Percentiles rank a stretch among this genome's conserved stretches.
Evolutionary conservation across 129 eudicot species (phyloP).

Genomic region (Tagetes erecta): DNA sequence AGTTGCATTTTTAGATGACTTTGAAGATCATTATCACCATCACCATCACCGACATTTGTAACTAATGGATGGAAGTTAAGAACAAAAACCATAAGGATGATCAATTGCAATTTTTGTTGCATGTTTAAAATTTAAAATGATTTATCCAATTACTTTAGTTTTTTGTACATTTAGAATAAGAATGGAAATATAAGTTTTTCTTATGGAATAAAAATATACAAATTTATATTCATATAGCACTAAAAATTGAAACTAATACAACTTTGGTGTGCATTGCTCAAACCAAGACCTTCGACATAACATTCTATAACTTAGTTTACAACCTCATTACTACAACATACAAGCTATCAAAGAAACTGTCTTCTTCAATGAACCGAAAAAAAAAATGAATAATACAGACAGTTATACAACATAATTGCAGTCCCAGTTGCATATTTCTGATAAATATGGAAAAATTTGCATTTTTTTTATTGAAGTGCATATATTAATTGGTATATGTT

Average conservation of each 20-base stretch:
- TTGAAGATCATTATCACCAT: too few species aligned
- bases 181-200: not conserved
- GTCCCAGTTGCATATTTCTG: slow-evolving; percentile 17
- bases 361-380: slow-evolving; percentile 2
- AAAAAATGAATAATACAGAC: not conserved
- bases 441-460: slow-evolving; percentile 11
- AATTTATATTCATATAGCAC: not conserved
- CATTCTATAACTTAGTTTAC: slow-evolving; percentile 24
- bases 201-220: not conserved
- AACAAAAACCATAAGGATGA: too few species aligned
- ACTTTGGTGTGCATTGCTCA: slow-evolving; percentile 1
- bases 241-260: slow-evolving; percentile 8
- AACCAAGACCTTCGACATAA: not conserved
- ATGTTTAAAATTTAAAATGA: too few species aligned
- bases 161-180: not conserved
- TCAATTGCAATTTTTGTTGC: too few species aligned
- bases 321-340: slow-evolving; percentile 24
- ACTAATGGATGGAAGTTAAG: too few species aligned
- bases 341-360: slow-evolving; percentile 11
- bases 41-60: too few species aligned
- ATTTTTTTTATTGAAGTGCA: not conserved
- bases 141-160: not conserved
- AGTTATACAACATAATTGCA: slow-evolving; percentile 29
- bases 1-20: too few species aligned
- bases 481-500: not conserved